Base-by-base conservation (phyloP, 257 asterid genomes). In the Solanum sitiens region DNA sequence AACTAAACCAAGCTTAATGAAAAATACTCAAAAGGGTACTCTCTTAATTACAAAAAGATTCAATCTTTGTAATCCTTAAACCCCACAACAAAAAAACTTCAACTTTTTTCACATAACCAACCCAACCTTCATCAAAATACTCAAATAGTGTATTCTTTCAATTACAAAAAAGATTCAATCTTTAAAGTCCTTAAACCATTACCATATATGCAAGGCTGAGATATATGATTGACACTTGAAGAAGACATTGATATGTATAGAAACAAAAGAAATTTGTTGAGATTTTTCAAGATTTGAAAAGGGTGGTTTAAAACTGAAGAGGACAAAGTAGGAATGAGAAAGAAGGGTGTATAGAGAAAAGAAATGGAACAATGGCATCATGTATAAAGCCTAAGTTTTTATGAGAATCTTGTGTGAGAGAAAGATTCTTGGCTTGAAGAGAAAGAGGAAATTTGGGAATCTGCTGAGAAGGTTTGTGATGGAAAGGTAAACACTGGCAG, bases 181-280 rank as follows among this genome's bases (percentile, higher is more conserved):
- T 67, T 16, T 47, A 56, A 67, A 76, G 40, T 86, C 86, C 30
- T 33, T 23, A 11, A 70, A 87, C 44, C 65, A 39, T 63, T 91
- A 96, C 98, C 99, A 91, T 94, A 94, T 90, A 95, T 94, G 87
- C 96, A 95, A 59, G 98, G 98, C 87, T 94, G 99, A 33, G 99
- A 92, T 88, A 95, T 91, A 70, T 94, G 98, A 89, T 94, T 93
- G 92, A 89, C 89, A 88, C 90, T 91, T 47, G 98, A 93, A 89
- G 99, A 96, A 90, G 99, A 89, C 99, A 95, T 95, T n/a, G 15
- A 8, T 75, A 87, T 89, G 90, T 94, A 91, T 88, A 92, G 88
- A 76, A 88, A 93, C 87, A 86, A 85, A 87, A 89, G 91, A 89
- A 94, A 94, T 83, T 70, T 83, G 92, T 86, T 92, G 86, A 91